A percentile compares a stretch with the other conserved stretches of the same genome.
These are phyloP conservation scores for Alternaria sp. DNA, from an alignment of 2,329 filamentous ascomycete genomes.

Conservation along the genomic window DNA sequence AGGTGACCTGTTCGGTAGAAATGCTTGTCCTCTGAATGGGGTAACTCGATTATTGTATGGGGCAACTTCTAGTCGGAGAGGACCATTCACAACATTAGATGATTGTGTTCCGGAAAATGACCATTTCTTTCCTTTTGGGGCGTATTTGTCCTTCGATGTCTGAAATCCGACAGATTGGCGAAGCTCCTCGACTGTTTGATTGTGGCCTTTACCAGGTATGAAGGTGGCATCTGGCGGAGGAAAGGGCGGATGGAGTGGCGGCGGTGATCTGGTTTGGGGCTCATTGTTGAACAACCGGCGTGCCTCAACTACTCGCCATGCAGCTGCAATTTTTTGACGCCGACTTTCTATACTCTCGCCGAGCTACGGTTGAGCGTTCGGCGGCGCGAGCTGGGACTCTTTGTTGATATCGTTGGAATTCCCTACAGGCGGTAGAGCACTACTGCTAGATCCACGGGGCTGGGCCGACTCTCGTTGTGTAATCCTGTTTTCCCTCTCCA, in stretches of 20 bases:
- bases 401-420: fast-evolving
- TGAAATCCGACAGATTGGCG: not conserved
- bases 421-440: not conserved
- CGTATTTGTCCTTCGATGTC: not conserved
- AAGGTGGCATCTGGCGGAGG: not conserved
- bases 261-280: not conserved
- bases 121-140: too few species aligned
- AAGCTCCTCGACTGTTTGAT: not conserved
- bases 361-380: not conserved
- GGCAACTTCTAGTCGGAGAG: not conserved
- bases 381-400: not conserved
- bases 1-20: not conserved
- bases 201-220: not conserved
- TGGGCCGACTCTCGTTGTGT: not conserved
- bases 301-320: not conserved
- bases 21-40: not conserved
- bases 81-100: not conserved
- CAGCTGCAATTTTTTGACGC: not conserved
- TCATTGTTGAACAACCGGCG: too few species aligned
- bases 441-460: not conserved
- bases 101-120: too few species aligned
- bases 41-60: not conserved
- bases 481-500: not conserved
- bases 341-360: not conserved
- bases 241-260: not conserved